Evolutionary conservation across 176 grass and related monocot species (phyloP).

Genomic region (sorghum (Sorghum bicolor)): DNA sequence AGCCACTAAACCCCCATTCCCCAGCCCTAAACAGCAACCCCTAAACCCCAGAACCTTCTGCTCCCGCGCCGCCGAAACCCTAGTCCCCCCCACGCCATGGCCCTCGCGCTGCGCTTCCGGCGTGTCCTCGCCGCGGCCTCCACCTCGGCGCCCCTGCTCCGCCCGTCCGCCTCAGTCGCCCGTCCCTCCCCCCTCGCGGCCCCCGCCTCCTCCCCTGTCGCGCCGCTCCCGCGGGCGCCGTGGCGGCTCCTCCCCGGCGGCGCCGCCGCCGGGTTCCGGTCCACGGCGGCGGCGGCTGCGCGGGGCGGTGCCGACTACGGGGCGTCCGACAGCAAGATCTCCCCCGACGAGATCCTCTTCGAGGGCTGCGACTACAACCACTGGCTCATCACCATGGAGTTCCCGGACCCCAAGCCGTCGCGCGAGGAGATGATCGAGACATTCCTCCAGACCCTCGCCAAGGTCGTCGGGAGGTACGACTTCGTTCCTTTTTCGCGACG

Average conservation of each 20-base stretch:
- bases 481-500: too few species aligned
- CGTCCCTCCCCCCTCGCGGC: not conserved
- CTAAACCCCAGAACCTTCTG: constrained; percentile 32
- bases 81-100: constrained; percentile 34
- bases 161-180: not conserved
- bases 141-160: constrained; percentile 39
- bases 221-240: not conserved
- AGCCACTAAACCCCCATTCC: not conserved
- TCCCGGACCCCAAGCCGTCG: constrained; percentile 83
- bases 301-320: constrained; percentile 34
- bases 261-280: constrained; percentile 49
- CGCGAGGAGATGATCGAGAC: constrained; percentile 95
- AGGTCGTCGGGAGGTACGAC: constrained; percentile 86
- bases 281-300: constrained; percentile 39
- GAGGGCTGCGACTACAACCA: constrained; percentile 98
- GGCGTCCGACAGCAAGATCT: constrained; percentile 45
- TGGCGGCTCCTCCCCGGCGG: not conserved
- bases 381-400: constrained; percentile 99
- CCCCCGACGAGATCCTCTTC: constrained; percentile 80
- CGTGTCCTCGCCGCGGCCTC: constrained; percentile 57
- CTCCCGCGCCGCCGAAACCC: constrained; percentile 26
- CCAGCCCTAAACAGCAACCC: not conserved
- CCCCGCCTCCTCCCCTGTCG: not conserved
- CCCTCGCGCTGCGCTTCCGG: constrained; percentile 66
- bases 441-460: constrained; percentile 85